These are phyloP conservation scores for Barbatosphaeria neglecta DNA, from an alignment of 495 filamentous ascomycete species.

Conservation along the genomic window DNA sequence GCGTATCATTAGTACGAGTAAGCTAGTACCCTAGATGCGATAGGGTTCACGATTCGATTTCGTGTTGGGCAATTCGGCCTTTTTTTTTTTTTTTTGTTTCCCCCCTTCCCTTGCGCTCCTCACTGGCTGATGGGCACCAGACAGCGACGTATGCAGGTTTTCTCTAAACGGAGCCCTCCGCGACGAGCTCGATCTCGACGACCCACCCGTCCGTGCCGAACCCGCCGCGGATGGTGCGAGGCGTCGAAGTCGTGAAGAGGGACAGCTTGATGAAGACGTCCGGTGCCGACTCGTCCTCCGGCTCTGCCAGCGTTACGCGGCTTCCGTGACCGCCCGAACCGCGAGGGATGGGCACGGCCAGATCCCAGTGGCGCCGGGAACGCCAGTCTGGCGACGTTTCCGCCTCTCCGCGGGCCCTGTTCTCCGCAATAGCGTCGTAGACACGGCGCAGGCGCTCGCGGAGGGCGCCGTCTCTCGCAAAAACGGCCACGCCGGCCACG, in stretches of 20 bases:
- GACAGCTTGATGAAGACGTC: slow-evolving; percentile 1
- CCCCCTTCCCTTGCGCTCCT: too few relatives aligned
- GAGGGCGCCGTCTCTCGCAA: slow-evolving; percentile 12
- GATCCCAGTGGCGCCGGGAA: not conserved
- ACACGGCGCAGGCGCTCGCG: slow-evolving; percentile 8
- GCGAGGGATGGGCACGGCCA: not conserved
- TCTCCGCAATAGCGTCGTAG: slow-evolving; percentile 16
- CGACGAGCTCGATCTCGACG: not conserved
- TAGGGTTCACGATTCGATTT: too few relatives aligned
- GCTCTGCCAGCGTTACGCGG: not conserved
- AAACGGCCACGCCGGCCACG: slow-evolving; percentile 27
- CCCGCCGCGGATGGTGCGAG: not conserved
- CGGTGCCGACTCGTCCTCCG: not conserved
- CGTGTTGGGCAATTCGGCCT: too few relatives aligned
- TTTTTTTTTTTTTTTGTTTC: too few relatives aligned
- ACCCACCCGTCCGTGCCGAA: not conserved
- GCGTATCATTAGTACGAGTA: too few relatives aligned
- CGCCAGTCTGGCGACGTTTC: not conserved
- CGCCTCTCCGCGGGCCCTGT: not conserved
- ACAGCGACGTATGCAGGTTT: not conserved
- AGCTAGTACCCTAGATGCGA: too few relatives aligned
- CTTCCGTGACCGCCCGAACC: not conserved
- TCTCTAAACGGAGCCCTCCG: not conserved
- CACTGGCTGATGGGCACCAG: too few relatives aligned
- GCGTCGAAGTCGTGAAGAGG: not conserved